Base-by-base conservation (phyloP, 768 basidiomycete species). In the Lactarius akahatsu region DNA sequence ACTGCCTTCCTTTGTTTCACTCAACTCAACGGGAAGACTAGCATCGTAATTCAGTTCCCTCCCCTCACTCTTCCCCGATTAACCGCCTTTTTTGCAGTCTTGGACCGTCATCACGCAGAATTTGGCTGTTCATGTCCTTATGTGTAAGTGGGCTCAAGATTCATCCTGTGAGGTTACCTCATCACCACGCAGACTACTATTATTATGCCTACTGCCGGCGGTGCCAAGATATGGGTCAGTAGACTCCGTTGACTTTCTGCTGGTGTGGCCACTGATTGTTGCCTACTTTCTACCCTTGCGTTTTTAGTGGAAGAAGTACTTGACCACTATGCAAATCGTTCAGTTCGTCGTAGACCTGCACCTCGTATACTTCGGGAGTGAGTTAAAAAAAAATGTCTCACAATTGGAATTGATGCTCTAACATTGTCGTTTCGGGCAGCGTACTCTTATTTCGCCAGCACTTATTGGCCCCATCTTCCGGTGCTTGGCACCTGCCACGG, bases 151-250 rank as follows among this genome's bases (percentile, higher is more conserved):
- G 4, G 9, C 38, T 32, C 23, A 43, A 45, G n/a, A 47, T 26
- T n/a, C 34, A 34, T 13, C 23, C 54, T 38, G 23, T 43, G 8
- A 28, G 59, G 13, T 56, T 57, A 45, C 30, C 47, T 30, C 66
- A 71, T 43, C 57, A 40, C 23, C 41, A 57, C 61, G 7, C 73
- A 96, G 95, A 99, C 81, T 99, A 98, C 78, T 99, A 99, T 80
- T 99, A 99, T 80, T 98, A 91, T 78, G 95, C 95, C 30, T n/a
- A 98, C 97, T 59, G 95, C 97, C 59, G 94, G 96, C 74, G 97
- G 97, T 69, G 91, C 90, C 74, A 92, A 83, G 80, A 94, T 98
- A 79, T 98, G 97, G 95, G 94, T 95, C 78, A 61, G 83, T 75
- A 23, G 6, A 13, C 28, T 13, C 5, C n/a, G 38, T 32, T 32